Percentiles rank a stretch among this genome's conserved stretches.
phyloP scores from a whole-genome alignment of 768 basidiomycete species.

The Suillus discolor region DNA sequence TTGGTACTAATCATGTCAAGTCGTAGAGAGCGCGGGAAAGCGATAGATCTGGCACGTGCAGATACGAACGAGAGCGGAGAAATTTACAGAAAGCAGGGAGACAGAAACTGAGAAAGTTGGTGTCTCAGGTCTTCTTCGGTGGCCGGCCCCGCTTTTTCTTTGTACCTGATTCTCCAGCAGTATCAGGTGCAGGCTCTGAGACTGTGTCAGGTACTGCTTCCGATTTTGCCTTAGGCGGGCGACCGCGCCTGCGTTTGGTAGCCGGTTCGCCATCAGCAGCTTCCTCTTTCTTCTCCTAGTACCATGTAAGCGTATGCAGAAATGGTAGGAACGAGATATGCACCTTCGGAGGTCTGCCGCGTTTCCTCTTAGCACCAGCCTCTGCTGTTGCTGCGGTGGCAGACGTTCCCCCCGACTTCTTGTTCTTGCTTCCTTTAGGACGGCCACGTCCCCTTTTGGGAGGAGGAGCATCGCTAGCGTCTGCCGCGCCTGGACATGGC shows the following conservation, averaged over 20 bases:
- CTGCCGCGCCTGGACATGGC: conserved; percentile 40
- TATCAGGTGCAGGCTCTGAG: conserved; percentile 26
- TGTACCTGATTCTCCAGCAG: conserved; percentile 48
- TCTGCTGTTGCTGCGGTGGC: conserved; percentile 30
- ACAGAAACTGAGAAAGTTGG: conserved; percentile 20
- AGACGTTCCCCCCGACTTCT: conserved; percentile 45
- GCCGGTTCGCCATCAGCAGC: conserved; percentile 56
- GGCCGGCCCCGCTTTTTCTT: conserved; percentile 80
- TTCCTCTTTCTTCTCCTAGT: conserved; percentile 38
- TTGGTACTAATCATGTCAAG: conserved; percentile 36
- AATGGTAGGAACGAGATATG: conserved; percentile 16
- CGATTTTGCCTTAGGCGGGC: conserved; percentile 72
- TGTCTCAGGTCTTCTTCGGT: conserved; percentile 43
- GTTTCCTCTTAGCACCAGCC: conserved; percentile 42
- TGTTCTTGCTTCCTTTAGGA: conserved; percentile 87
- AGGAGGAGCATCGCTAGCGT: conserved; percentile 41
- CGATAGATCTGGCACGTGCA: conserved; percentile 6
- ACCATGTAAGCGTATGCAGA: conserved; percentile 23
- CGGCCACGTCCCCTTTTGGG: conserved; percentile 84
- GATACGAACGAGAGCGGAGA: conserved; percentile 13
- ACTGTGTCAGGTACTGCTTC: conserved; percentile 41
- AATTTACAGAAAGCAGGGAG: conserved; percentile 33
- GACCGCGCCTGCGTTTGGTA: conserved; percentile 70
- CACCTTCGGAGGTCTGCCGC: conserved; percentile 58
- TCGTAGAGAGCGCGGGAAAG: conserved; percentile 35